phyloP scores from a whole-genome alignment of 306 rosid genomes.

The Glycine soja region DNA sequence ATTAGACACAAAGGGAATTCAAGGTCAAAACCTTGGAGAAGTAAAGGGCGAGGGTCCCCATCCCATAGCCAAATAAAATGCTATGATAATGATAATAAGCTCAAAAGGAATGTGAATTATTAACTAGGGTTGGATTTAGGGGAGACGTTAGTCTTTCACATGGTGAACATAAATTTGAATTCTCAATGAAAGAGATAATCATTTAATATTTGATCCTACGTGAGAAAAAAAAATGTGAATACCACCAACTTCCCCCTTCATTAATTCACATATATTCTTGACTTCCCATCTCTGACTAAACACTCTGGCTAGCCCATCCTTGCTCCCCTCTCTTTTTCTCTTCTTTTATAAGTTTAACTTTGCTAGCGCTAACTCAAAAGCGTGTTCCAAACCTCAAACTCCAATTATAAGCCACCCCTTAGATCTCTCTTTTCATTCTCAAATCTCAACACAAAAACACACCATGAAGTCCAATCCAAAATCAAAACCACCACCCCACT shows the following conservation, averaged over 20 bases:
- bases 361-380: constrained; percentile 35
- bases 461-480: constrained; percentile 47
- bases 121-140: too few relatives aligned
- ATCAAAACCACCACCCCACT: constrained; percentile 20
- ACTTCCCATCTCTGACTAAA: constrained; percentile 15
- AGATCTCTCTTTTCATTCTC: constrained; percentile 43
- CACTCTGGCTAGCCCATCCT: constrained; percentile 42
- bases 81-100: background rate
- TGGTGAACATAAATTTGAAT: too few relatives aligned
- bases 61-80: constrained; percentile 37
- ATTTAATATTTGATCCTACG: too few relatives aligned
- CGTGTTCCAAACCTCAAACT: constrained; percentile 49
- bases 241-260: constrained; percentile 45
- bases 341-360: background rate
- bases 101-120: constrained; percentile 11
- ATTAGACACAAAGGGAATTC: too few relatives aligned
- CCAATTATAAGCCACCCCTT: constrained; percentile 46
- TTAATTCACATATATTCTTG: constrained; percentile 42
- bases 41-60: constrained; percentile 43
- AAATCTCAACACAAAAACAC: background rate
- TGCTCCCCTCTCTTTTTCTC: background rate
- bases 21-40: constrained; percentile 5
- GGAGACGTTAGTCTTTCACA: too few relatives aligned
- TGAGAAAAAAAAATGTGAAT: constrained; percentile 12
- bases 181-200: too few relatives aligned